Evolutionary conservation across 2,329 filamentous ascomycete genomes (phyloP), one percentile per base, ranked within the genome.

Genomic region (Rhytidhysteron rufulum): DNA sequence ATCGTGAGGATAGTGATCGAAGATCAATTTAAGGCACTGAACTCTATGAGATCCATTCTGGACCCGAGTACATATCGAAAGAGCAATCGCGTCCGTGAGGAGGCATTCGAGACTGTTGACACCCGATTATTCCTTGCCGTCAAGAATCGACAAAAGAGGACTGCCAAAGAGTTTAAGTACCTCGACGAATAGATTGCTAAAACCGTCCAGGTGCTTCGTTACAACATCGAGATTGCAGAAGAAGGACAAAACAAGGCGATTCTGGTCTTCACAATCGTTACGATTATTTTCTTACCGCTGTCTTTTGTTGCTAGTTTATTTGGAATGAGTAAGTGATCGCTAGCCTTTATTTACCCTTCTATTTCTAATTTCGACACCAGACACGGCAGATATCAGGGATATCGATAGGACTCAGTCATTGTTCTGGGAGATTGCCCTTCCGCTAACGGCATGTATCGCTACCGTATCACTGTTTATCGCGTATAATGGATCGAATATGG

Each of bases 151-250:
- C 17, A 32, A 13, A 8, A 16, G 10, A 9, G n/a, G 16, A 8
- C 15, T 16, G 19, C 20, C 20, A 20, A n/a, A 6, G 21, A 31
- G 10, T 11, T 42, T 29, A 34, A 33, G 17, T 5, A 19, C 13
- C 17, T 39, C 4, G 27, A 34, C 13, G 21, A 32, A 9, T 36
- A 34, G 25, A 21, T 31, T 4, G 18, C 8, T 4, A 43, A 39
- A 20, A 35, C 41, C 15, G 36, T 31, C 5, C 36, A 43, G 17
- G 30, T 34, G 4, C 41, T 51, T 9, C 41, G 40, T 16, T 39
- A 48, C 4, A 48, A 34, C 21, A 34, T 46, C 4, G 48, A 44
- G 29, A 51, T 49, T 18, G 24, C n/a, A n/a, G 48, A 44, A 29
- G 25, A 29, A n/a, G 25, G 25, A n/a, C 9, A n/a, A 9, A 9